These are phyloP conservation scores for Clavulina sp. DNA, from an alignment of 768 basidiomycete genomes.

Conservation along the genomic window DNA sequence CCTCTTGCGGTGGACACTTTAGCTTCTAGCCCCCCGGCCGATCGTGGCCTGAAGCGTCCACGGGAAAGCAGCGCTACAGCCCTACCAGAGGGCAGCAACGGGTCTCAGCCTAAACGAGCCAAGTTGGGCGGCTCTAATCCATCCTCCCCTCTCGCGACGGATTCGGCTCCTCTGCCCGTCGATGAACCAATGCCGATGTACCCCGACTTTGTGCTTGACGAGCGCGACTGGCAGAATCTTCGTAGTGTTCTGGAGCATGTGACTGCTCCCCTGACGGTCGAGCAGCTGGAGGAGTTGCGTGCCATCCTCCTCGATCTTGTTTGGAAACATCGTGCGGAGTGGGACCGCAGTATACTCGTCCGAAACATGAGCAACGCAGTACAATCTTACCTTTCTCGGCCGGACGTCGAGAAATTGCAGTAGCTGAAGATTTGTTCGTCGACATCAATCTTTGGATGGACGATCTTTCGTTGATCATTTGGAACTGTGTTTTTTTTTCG, in stretches of 20 bases:
- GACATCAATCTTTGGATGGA: no score
- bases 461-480: no score
- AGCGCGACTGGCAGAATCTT: slow-evolving; percentile 30
- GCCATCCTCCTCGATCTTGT: slow-evolving; percentile 62
- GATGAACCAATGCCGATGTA: slow-evolving; percentile 40
- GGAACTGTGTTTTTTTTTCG: no score
- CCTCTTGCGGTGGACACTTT: no score
- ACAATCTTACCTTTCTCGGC: slow-evolving; percentile 48
- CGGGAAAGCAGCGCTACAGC: no score
- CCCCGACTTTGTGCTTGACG: slow-evolving; percentile 62
- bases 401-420: no score
- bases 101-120: no score
- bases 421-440: no score
- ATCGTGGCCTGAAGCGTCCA: no score
- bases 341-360: slow-evolving; percentile 61
- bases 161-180: slow-evolving; percentile 37
- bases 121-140: no score
- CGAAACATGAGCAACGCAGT: slow-evolving; percentile 39
- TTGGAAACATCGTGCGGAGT: slow-evolving; percentile 69
- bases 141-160: not conserved
- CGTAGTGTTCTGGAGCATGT: slow-evolving; percentile 28
- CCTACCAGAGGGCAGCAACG: no score
- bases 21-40: no score
- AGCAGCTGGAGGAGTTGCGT: slow-evolving; percentile 86
- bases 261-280: slow-evolving; percentile 52